Evolutionary conservation across 148 eudicot genomes (phyloP), one percentile per base, ranked within the genome.

Genomic region (Cornus suecica): DNA sequence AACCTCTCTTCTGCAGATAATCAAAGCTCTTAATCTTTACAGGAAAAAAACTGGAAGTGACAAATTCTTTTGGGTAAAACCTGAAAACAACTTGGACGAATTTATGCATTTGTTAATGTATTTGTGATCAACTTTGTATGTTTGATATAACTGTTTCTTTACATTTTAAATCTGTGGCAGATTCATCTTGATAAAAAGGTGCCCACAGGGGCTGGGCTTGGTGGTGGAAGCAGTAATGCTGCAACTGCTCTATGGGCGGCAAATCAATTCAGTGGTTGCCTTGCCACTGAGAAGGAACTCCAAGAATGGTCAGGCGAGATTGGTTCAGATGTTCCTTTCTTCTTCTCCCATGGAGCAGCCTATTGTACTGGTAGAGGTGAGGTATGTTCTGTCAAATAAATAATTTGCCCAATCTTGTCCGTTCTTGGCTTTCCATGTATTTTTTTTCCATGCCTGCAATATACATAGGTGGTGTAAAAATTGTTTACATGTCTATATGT

Each of bases 201-300:
- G 74, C 99, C 99, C 1, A 95, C 99, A 0, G 99, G 99, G 62
- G 99, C 99, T 54, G 99, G 99, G 45, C 92, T 95, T 64, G 97
- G 97, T 26, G 99, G 97, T 70, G 99, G 99, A 70, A 95, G 99
- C 80, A 91, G 99, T 76, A 95, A 95, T 76, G 99, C 99, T 73
- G 99, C 99, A 61, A 95, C 99, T 72, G 87, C 99, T 74, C 80
- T 95, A 69, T 95, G 99, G 99, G 99, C 99, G 25, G 97, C 94
- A 77, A 95, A 95, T 83, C 97, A 91, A 65, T 95, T 95, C 72
- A 86, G 86, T 83, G 97, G 94, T 62, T 83, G 94, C 72, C 76
- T 91, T 85, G 99, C 94, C 24, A 82, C 93, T 18, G 97, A 91
- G 79, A 87, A 91, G 77, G 90, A 95, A 41, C 97, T 95, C 70